Conservation (phyloP, 371 early-diverging fungal species). For the Mortierella sp. region DNA sequence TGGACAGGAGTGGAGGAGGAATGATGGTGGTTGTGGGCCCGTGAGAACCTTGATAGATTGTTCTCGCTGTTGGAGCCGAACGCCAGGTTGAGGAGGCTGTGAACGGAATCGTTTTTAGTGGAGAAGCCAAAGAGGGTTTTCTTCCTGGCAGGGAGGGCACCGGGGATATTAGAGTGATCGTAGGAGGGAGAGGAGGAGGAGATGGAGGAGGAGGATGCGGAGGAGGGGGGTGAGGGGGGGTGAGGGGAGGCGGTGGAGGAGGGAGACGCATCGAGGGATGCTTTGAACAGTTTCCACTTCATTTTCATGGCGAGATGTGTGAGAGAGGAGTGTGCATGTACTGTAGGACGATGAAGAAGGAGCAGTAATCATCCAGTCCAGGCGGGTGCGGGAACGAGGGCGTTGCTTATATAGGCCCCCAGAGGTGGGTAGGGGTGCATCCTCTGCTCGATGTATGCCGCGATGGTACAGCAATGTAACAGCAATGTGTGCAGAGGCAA, state of each 20-base stretch:
- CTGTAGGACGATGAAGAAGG: no score
- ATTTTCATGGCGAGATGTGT: not conserved
- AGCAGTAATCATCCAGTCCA: no score
- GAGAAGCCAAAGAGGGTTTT: constrained; percentile 3
- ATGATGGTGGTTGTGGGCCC: not conserved
- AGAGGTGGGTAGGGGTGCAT: no score
- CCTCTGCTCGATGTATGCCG: no score
- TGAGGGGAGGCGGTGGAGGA: not conserved
- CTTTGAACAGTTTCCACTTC: not conserved
- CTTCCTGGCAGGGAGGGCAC: not conserved
- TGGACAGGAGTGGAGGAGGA: not conserved
- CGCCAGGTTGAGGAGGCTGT: constrained; percentile 1
- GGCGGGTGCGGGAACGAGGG: no score
- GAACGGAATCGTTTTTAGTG: constrained; percentile 2
- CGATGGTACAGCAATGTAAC: no score
- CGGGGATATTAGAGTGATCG: no score
- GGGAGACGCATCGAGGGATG: not conserved
- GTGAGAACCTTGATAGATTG: not conserved
- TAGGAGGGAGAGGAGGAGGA: not conserved
- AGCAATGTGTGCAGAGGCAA: no score
- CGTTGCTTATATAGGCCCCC: no score
- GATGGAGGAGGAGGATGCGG: not conserved
- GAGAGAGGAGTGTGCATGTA: not conserved
- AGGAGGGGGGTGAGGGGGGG: not conserved
- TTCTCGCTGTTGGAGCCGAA: constrained; percentile 2